A percentile compares a stretch with the other conserved stretches of the same genome.
Conservation (phyloP, 1,284 basidiomycete genomes). For the Boletellus deceptivus region DNA sequence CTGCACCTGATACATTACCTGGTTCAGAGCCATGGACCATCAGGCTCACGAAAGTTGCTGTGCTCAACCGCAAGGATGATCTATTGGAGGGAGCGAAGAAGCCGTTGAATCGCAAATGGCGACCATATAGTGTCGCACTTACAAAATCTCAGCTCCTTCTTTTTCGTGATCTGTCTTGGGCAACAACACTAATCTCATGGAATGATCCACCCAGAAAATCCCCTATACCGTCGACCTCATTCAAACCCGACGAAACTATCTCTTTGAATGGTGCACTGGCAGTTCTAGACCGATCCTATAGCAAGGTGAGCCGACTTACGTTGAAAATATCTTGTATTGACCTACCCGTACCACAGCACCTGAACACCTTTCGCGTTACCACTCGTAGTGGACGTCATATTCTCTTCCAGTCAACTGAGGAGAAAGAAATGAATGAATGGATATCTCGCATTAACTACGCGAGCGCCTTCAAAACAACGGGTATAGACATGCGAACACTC, state of each 20-base stretch:
- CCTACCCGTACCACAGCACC: slow-evolving; percentile 45
- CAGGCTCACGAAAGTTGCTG: slow-evolving; percentile 80
- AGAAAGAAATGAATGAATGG: slow-evolving; percentile 88
- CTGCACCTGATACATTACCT: slow-evolving; percentile 20
- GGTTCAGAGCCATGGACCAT: slow-evolving; percentile 50
- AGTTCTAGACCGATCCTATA: slow-evolving; percentile 75
- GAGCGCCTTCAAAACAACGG: slow-evolving; percentile 84
- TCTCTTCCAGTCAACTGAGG: slow-evolving; percentile 74
- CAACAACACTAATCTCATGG: slow-evolving; percentile 55
- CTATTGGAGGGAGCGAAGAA: slow-evolving; percentile 75
- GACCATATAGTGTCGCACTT: slow-evolving; percentile 80
- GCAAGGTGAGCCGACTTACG: slow-evolving; percentile 50
- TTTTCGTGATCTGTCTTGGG: slow-evolving; percentile 83
- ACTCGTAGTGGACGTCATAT: slow-evolving; percentile 78
- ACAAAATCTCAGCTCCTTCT: slow-evolving; percentile 91
- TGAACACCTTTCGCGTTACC: slow-evolving; percentile 77
- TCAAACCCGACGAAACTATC: slow-evolving; percentile 87
- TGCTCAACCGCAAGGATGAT: slow-evolving; percentile 86
- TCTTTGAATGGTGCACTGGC: slow-evolving; percentile 80
- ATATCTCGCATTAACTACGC: slow-evolving; percentile 94
- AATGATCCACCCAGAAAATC: slow-evolving; percentile 41
- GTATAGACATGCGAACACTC: slow-evolving; percentile 78
- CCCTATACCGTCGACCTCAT: slow-evolving; percentile 54
- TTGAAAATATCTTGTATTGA: slow-evolving; percentile 4
- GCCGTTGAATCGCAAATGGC: slow-evolving; percentile 83